phyloP scores from a whole-genome alignment of 192 early-diverging fungal genomes.

The Coemansia sp. region DNA sequence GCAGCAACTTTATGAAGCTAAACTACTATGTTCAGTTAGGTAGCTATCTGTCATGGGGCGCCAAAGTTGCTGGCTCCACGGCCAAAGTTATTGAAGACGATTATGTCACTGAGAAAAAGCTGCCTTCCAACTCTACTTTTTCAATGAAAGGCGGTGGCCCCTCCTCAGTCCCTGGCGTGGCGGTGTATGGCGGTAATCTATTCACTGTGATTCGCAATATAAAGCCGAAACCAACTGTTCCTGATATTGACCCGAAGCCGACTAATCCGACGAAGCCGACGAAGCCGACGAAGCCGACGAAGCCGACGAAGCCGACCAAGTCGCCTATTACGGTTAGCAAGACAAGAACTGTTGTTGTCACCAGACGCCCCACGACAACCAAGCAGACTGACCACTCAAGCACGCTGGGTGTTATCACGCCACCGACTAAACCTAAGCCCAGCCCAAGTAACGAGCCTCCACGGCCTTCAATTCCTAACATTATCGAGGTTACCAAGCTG shows the following conservation, averaged over 20 bases:
- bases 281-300: background rate
- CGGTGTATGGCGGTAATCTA: constrained; percentile 34
- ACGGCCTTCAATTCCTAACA: constrained; percentile 5
- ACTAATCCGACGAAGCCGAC: background rate
- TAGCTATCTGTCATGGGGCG: constrained; percentile 45
- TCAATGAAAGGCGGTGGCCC: background rate
- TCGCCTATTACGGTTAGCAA: constrained; percentile 3
- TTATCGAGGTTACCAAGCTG: constrained; percentile 8
- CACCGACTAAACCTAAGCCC: background rate
- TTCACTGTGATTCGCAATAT: constrained; percentile 9
- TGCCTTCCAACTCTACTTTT: constrained; percentile 8
- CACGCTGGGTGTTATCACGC: background rate
- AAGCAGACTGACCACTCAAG: background rate
- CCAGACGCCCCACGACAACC: background rate
- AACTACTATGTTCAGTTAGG: constrained; percentile 34
- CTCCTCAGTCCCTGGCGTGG: constrained; percentile 12
- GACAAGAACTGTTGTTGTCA: background rate
- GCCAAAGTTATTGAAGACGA: background rate
- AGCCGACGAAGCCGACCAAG: background rate
- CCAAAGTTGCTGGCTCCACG: constrained; percentile 1
- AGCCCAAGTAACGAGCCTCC: background rate
- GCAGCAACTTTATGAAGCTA: constrained; percentile 25
- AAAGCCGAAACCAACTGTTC: background rate
- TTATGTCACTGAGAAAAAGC: constrained; percentile 15
- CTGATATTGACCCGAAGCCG: background rate